phyloP scores from a whole-genome alignment of 208 protist genomes.

The Leishmania guyanensis region DNA sequence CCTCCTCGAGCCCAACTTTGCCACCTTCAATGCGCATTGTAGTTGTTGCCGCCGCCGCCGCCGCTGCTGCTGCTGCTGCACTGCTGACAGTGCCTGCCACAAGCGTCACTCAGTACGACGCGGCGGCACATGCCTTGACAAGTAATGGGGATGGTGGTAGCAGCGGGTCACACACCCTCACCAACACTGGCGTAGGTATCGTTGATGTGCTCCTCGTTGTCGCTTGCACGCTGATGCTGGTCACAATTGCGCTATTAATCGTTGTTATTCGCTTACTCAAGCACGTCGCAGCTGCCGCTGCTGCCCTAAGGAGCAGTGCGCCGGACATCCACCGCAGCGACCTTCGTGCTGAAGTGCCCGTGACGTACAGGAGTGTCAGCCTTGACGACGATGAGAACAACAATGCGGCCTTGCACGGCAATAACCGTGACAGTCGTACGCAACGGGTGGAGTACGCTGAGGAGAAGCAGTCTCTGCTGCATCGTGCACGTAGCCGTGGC shows the following conservation, averaged over 20 bases:
- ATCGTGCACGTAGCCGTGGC: neutral
- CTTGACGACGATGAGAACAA: neutral
- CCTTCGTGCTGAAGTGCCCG: neutral
- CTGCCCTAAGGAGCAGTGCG: neutral
- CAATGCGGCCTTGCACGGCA: neutral
- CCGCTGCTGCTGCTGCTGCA: neutral
- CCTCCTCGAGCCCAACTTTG: neutral
- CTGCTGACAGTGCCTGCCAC: neutral
- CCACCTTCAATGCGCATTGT: neutral
- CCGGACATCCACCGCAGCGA: too few relatives aligned
- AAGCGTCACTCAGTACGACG: neutral
- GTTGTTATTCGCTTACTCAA: neutral
- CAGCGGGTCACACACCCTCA: neutral
- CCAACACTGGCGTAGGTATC: neutral
- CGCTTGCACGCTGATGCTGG: conserved; percentile 4
- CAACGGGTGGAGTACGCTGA: neutral
- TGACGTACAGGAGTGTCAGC: neutral
- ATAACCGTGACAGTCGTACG: neutral
- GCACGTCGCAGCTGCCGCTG: neutral
- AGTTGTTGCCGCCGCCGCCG: neutral
- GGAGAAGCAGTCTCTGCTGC: neutral
- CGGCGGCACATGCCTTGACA: too few relatives aligned
- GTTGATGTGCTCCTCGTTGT: neutral
- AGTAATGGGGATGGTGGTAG: neutral
- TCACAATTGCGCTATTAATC: neutral